Evolutionary conservation across 1,284 basidiomycete species (phyloP).

Genomic region (Sutorius eximius): DNA sequence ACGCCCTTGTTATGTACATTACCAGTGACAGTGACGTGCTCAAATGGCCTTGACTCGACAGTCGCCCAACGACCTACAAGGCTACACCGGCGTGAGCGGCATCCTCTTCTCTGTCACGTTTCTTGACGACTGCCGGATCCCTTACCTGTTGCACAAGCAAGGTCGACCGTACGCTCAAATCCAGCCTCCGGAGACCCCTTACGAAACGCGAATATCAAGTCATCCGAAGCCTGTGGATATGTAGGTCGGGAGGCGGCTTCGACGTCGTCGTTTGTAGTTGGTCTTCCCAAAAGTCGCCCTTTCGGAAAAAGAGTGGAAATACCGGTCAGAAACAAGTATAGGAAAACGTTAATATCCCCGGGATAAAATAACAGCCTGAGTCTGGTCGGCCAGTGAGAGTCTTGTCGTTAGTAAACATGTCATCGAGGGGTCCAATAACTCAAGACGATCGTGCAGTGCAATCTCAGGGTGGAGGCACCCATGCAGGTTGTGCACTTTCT

Average conservation of each 20-base stretch:
- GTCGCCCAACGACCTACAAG: constrained; percentile 73
- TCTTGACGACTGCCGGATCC: no score
- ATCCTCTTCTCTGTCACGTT: no score
- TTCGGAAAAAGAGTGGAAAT: background rate
- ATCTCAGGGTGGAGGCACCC: constrained; percentile 75
- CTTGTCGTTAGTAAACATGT: no score
- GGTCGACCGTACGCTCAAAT: constrained; percentile 63
- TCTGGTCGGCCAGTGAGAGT: background rate
- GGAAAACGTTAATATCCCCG: background rate
- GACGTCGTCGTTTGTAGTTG: constrained; percentile 47
- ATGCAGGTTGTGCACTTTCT: constrained; percentile 56
- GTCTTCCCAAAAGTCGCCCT: constrained; percentile 15
- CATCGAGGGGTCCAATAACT: no score
- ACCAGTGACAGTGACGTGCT: constrained; percentile 44
- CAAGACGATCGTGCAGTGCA: constrained; percentile 66
- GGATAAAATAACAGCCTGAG: no score
- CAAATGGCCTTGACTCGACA: constrained; percentile 58
- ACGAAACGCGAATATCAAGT: constrained; percentile 60
- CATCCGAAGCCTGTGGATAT: constrained; percentile 63
- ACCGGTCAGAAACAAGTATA: background rate
- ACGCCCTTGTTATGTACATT: no score
- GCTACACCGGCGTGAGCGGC: no score
- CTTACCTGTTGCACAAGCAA: constrained; percentile 74
- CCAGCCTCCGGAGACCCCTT: constrained; percentile 35
- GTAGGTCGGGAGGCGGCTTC: constrained; percentile 66